phyloP scores from a whole-genome alignment of 768 basidiomycete species.

The Solioccasus polychromus region DNA sequence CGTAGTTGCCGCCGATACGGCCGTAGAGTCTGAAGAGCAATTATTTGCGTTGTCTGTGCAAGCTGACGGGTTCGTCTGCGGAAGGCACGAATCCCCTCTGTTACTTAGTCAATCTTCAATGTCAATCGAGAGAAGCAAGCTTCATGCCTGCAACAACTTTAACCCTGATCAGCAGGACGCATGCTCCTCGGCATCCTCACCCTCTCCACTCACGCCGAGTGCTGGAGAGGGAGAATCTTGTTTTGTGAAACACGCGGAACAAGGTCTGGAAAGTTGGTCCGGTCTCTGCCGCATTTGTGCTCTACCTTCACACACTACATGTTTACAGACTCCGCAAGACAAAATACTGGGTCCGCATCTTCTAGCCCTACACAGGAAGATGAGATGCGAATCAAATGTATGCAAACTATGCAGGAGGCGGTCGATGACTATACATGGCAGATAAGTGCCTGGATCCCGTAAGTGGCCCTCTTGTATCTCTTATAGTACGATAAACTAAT shows the following conservation, averaged over 20 bases:
- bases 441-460: constrained; percentile 1
- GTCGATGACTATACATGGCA: neutral
- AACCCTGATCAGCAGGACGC: neutral
- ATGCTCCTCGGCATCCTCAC: neutral
- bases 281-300: neutral
- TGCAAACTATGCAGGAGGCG: neutral
- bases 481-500: too few species aligned
- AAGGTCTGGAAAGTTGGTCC: neutral
- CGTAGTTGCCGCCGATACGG: too few species aligned
- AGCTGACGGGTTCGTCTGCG: constrained; percentile 4
- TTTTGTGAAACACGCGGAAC: neutral
- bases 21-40: constrained; percentile 1
- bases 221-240: neutral
- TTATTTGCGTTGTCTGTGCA: neutral
- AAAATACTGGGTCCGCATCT: neutral
- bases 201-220: neutral
- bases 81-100: too few species aligned
- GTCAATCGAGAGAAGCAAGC: neutral
- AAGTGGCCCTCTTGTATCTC: too few species aligned
- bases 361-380: neutral
- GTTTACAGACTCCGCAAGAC: too few species aligned
- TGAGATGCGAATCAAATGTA: neutral
- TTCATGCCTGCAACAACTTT: neutral
- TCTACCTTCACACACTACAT: neutral
- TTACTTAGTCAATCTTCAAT: too few species aligned